phyloP scores from a whole-genome alignment of 2,329 filamentous ascomycete species.

The Alternaria sp. region DNA sequence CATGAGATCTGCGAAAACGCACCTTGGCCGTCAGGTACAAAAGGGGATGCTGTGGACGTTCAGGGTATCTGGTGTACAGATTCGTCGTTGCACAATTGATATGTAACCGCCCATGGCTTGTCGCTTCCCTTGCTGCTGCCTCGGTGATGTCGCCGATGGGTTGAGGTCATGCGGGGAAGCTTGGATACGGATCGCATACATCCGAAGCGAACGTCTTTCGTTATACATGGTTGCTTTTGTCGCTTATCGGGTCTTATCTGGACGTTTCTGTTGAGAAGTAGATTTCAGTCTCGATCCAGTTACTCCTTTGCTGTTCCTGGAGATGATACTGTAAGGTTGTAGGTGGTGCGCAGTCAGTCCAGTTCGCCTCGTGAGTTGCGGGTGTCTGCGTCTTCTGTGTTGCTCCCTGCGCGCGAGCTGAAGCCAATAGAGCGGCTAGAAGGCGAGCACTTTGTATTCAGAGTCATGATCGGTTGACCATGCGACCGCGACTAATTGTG shows the following conservation, averaged over 20 bases:
- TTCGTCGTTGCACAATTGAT: not conserved
- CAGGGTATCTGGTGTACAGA: not conserved
- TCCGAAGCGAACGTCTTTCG: slow-evolving; percentile 1
- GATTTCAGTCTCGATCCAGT: not conserved
- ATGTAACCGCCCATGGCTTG: not conserved
- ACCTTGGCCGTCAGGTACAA: not conserved
- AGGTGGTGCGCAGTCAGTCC: not conserved
- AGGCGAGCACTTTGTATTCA: not conserved
- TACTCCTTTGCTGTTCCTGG: not conserved
- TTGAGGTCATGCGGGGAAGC: not conserved
- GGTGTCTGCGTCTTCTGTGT: not conserved
- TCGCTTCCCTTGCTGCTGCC: not conserved
- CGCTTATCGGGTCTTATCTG: not conserved
- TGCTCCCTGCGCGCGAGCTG: not conserved
- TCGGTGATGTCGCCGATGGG: not conserved
- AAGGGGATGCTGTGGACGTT: not conserved
- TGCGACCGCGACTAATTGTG: not conserved
- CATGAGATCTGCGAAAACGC: not conserved
- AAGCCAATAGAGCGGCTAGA: not conserved
- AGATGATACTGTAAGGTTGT: not conserved
- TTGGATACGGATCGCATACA: not conserved
- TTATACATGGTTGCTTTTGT: not conserved
- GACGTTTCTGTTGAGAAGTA: not conserved
- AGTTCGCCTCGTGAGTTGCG: not conserved
- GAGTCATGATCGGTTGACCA: not conserved